Percentiles rank a stretch among this genome's conserved stretches.
Evolutionary conservation across 345 rosid genomes (phyloP).

Genomic region (Camelina sativa): DNA sequence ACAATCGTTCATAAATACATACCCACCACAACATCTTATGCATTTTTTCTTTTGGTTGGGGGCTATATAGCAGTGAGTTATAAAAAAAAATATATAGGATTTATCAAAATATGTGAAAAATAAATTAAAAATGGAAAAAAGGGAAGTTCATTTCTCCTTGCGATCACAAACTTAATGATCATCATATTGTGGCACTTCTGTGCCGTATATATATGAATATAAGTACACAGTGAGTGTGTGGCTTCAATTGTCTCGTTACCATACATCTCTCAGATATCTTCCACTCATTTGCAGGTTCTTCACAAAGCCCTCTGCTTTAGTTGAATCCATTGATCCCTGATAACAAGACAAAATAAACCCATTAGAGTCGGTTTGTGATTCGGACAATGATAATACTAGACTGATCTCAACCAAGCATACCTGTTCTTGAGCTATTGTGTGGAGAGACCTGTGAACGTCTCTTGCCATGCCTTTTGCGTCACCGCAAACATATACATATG

Average conservation of each 20-base stretch:
- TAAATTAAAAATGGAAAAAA: slow-evolving; percentile 12
- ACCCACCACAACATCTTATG: slow-evolving; percentile 36
- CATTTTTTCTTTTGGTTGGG: not conserved
- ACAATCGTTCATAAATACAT: slow-evolving; percentile 31
- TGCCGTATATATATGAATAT: slow-evolving; percentile 32
- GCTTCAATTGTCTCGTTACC: slow-evolving; percentile 31
- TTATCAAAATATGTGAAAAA: slow-evolving; percentile 19
- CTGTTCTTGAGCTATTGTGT: slow-evolving; percentile 87
- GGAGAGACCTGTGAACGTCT: slow-evolving; percentile 91
- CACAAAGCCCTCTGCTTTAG: slow-evolving; percentile 86
- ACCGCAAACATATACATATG: slow-evolving; percentile 90
- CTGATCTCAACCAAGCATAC: slow-evolving; percentile 39
- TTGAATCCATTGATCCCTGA: slow-evolving; percentile 79
- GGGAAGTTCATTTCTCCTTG: slow-evolving; percentile 11
- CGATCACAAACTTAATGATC: slow-evolving; percentile 42
- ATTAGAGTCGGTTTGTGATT: slow-evolving; percentile 25
- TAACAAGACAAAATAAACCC: slow-evolving; percentile 7
- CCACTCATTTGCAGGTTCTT: slow-evolving; percentile 89
- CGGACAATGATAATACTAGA: not conserved
- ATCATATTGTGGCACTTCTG: slow-evolving; percentile 22
- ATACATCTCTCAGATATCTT: slow-evolving; percentile 88
- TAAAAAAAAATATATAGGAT: slow-evolving; percentile 28
- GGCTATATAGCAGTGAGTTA: slow-evolving; percentile 30
- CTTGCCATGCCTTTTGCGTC: slow-evolving; percentile 99
- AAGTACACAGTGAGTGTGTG: slow-evolving; percentile 33